Base-by-base conservation (phyloP, 306 rosid species). In the Dryas octopetala region DNA sequence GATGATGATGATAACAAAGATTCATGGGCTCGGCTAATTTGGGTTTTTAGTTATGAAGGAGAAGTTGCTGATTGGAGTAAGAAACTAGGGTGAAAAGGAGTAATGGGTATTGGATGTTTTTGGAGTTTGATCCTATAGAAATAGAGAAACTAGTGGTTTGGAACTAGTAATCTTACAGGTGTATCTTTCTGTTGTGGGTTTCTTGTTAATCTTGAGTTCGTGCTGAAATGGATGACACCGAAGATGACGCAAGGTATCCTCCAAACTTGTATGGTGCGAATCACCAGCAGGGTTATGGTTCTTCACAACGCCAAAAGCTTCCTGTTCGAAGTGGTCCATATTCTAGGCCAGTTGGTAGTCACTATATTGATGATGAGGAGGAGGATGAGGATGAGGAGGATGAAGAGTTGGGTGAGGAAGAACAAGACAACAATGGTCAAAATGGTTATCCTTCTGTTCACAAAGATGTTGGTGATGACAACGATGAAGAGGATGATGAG, bases 191-290 rank as follows among this genome's bases (percentile, higher is more conserved):
- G 5, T 76, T 11, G 63, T 48, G 76, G 73, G 78, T 82, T 75
- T 50, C 12, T 79, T 75, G 26, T 63, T 41, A 54, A 62, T 32
- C 78, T 57, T 32, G 59, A 73, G 74, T 55, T 76, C 23, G 53
- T 70, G 81, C 51, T 28, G 60, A 70, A 81, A 93, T 93, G 98
- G 98, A 89, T 74, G 97, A 86, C 76, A 84, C 80, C 19, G 92
- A 88, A 80, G 91, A 86, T 80, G 96, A 87, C 74, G 80, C 82
- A 40, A 83, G 88, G 81, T 87, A 87, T 83, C 79, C 85, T 52
- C 66, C 83, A 44, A 79, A 79, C 51, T 68, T 83, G 26, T 82
- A 86, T 76, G 86, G 78, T 58, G 83, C 47, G 61, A 85, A 68
- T 71, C 83, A 78, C 84, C 87, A 77, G 23, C 91, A 73, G 80